phyloP scores from a whole-genome alignment of 192 early-diverging fungal genomes.

The Cetraspora pellucida region DNA sequence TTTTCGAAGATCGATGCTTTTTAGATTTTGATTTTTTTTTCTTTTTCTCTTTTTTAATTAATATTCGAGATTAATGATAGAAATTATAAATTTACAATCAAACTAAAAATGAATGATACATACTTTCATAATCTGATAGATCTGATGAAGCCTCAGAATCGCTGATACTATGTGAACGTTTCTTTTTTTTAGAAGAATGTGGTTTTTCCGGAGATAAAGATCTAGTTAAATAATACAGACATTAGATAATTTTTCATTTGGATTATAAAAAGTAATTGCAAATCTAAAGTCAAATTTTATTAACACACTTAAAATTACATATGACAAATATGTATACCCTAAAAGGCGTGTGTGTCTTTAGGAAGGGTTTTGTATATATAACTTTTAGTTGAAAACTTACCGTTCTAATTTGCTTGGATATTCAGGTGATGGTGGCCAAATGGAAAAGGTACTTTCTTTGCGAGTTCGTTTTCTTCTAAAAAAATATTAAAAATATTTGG shows the following conservation, averaged over 20 bases:
- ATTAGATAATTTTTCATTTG: not conserved
- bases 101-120: not conserved
- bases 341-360: no score
- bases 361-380: no score
- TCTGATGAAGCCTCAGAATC: not conserved
- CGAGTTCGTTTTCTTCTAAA: not conserved
- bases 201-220: not conserved
- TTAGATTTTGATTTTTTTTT: not conserved
- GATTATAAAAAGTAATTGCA: not conserved
- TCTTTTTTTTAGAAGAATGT: not conserved
- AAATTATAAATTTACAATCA: not conserved
- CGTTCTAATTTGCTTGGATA: not conserved
- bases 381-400: not conserved
- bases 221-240: not conserved
- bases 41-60: not conserved
- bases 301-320: not conserved
- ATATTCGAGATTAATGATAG: not conserved
- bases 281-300: not conserved
- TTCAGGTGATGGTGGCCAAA: slow-evolving; percentile 26
- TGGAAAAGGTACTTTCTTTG: not conserved
- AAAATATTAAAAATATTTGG: no score
- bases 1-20: not conserved
- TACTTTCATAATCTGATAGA: not conserved
- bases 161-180: not conserved
- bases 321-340: no score